Conservation (phyloP, 306 rosid genomes). For the Quercus cerris region DNA sequence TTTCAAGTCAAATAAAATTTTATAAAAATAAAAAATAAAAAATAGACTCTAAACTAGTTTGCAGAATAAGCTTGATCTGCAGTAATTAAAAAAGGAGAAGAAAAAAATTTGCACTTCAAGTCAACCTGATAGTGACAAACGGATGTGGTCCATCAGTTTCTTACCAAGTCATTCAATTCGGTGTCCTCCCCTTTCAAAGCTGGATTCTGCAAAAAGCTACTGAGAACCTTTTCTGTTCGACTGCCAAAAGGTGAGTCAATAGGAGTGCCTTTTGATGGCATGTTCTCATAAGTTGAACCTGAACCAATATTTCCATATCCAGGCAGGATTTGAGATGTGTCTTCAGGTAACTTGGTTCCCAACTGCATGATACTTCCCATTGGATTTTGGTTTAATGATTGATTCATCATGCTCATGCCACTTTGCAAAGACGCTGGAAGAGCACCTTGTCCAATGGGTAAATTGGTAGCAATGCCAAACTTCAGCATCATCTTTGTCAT, state of each 20-base stretch:
- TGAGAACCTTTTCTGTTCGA: conserved; percentile 75
- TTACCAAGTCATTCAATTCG: conserved; percentile 50
- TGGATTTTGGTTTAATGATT: conserved; percentile 34
- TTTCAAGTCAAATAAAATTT: not conserved
- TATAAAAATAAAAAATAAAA: not conserved
- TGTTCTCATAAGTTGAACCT: conserved; percentile 42
- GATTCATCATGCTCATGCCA: conserved; percentile 36
- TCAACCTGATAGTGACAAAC: too few relatives aligned
- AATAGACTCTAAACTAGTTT: not conserved
- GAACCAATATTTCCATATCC: conserved; percentile 42
- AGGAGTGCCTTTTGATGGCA: conserved; percentile 29
- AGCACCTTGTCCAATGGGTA: conserved; percentile 49
- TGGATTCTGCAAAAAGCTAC: conserved; percentile 74
- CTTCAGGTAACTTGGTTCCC: conserved; percentile 43
- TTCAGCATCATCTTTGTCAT: conserved; percentile 71
- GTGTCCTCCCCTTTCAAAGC: conserved; percentile 61
- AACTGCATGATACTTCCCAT: conserved; percentile 43
- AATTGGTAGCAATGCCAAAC: conserved; percentile 54
- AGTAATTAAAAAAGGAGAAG: not conserved
- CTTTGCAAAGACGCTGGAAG: conserved; percentile 57
- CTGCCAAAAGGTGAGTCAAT: conserved; percentile 45
- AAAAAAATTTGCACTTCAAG: not conserved
- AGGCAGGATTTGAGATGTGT: conserved; percentile 33
- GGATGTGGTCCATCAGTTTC: conserved; percentile 14
- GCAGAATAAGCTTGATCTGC: not conserved